These are phyloP conservation scores for Artemisia argyi DNA, from an alignment of 129 eudicot genomes.

Conservation along the genomic window DNA sequence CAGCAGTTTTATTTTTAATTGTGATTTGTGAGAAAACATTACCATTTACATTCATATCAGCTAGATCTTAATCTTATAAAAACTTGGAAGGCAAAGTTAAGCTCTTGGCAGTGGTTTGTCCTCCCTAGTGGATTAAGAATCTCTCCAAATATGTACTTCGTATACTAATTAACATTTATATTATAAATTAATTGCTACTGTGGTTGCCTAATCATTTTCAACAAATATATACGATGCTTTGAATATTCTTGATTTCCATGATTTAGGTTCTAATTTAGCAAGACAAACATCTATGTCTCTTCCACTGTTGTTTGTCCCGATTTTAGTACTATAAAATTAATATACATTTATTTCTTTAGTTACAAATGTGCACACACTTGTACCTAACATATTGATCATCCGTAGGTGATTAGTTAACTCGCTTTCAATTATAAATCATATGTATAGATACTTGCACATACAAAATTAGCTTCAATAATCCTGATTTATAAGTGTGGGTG, in stretches of 20 bases:
- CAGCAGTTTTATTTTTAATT: too few relatives aligned
- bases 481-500: background rate
- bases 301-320: constrained; percentile 22
- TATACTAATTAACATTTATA: background rate
- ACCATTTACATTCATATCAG: too few relatives aligned
- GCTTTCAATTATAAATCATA: background rate
- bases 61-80: background rate
- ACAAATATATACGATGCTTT: background rate
- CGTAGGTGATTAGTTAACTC: background rate
- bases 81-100: background rate
- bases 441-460: background rate
- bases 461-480: background rate
- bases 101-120: constrained; percentile 28
- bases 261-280: constrained; percentile 29
- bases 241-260: constrained; percentile 15
- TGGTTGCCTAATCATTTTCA: background rate
- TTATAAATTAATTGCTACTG: too few relatives aligned
- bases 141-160: background rate
- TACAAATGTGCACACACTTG: background rate
- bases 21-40: too few relatives aligned
- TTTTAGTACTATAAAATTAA: constrained; percentile 3
- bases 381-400: background rate
- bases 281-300: constrained; percentile 15
- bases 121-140: constrained; percentile 3
- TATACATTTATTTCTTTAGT: background rate